Base-by-base conservation (phyloP, 169 alveolate species). In the Cryptosporidium sp. region DNA sequence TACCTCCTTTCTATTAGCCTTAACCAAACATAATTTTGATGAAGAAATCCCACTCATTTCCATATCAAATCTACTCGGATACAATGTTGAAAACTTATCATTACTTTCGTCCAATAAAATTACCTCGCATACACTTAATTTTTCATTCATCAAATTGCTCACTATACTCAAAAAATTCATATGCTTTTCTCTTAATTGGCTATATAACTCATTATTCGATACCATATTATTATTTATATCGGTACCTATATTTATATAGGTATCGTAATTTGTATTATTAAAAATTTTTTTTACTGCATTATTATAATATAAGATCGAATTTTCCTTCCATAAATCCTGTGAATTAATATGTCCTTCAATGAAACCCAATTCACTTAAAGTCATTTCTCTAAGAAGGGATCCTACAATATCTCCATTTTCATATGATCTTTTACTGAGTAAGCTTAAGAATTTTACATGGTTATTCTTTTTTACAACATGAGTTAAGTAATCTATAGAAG, bases 341-440 rank as follows among this genome's bases (percentile, higher is more conserved):
- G 97, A 94, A 68, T 92, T 93, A 9, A 93, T 94, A 71, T 96
- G 97, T 29, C 95, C 96, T 9, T 92, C 93, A 21, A 94, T 86
- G 61, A 94, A 95, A 0, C 98, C 98, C 80, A 95, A 41, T 67
- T 95, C 98, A 12, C 97, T 93, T 10, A 95, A 91, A 69, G 95
- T 91, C 93, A 95, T 91, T 37, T 91, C 91, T 62, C 92, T 48
- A n/a, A 95, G 69, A 45, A 94, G 65, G 71, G 96, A 85, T 3
- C 98, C 97, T 0, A 94, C 86, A 43, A 91, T 91, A 85, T 96
- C 98, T 16, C 89, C 92, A 67, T 37, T 43, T 48, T 58, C 61
- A 51, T 33, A 67, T 10, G 94, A 80, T n/a, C 29, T 80, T 18
- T 21, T 80, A 16, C 89, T 80, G 0, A 80, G 51, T 50, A 65